Base-by-base conservation (phyloP, 148 eudicot genomes). In the Hydrangea macrophylla region DNA sequence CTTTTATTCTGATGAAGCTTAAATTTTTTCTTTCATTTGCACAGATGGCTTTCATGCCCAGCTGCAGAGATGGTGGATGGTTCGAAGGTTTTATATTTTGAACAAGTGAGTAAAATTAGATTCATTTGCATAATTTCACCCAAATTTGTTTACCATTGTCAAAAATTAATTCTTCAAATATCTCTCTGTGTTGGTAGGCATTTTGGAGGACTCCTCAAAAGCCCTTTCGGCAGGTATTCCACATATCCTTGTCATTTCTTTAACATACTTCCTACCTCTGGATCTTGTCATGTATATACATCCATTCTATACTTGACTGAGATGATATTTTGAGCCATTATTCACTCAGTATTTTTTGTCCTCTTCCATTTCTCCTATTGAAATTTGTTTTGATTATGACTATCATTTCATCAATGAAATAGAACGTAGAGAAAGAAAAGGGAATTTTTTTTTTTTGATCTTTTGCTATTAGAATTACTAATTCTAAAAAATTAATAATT, bases 1-100 rank as follows among this genome's bases (percentile, higher is more conserved):
- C n/a, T n/a, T n/a, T 8, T 8, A 4, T 8, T 35, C 5, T 35
- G 39, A 2, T 10, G n/a, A 42, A 42, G 13, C 13, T 64, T 35
- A 28, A 12, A 7, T 7, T 25, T 37, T 60, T 6, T 28, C 51
- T 22, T 33, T 39, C 11, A 1, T 68, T 72, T 72, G 64, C 69
- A 57, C 68, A 92, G 98, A 79, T 87, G 91, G 98, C 83, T 92
- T 58, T 82, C 91, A 28, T 92, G 96, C 66, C 96, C 96, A 9
- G 98, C 96, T 74, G 96, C 96, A 26, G 98, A 92, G 65, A 86
- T 92, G 92, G 98, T 83, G 58, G 98, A 92, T 77, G 98, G 96
- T 68, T 87, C 98, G 18, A 90, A 88, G 67, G 88, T 88, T 76
- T 58, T 92, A 33, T 92, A 92, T 78, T 80, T 85, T 60, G 98